phyloP scores from a whole-genome alignment of 768 basidiomycete species.

The Tephrocybe sp. region DNA sequence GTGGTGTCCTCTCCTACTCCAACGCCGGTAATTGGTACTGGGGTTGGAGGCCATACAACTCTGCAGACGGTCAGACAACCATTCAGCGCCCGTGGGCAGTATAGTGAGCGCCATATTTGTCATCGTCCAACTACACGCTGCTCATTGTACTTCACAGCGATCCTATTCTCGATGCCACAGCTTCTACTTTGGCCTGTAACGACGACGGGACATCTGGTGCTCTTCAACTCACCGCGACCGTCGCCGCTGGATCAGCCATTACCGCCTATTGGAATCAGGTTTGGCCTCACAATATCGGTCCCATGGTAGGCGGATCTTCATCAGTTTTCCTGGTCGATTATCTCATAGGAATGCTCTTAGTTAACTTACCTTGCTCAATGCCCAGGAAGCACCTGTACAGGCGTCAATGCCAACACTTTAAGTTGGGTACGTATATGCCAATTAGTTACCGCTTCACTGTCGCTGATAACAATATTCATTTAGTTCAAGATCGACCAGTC shows the following conservation, averaged over 20 bases:
- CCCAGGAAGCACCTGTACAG: constrained; percentile 38
- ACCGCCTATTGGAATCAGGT: constrained; percentile 44
- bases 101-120: constrained; percentile 32
- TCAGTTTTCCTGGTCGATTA: too few relatives aligned
- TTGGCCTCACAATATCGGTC: constrained; percentile 44
- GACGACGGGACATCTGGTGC: constrained; percentile 37
- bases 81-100: constrained; percentile 45
- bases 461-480: background rate
- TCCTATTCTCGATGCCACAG: constrained; percentile 36
- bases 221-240: constrained; percentile 38
- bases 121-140: too few relatives aligned
- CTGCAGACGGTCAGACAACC: constrained; percentile 35
- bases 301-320: constrained; percentile 30
- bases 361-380: constrained; percentile 45
- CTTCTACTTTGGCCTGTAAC: constrained; percentile 40
- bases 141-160: too few relatives aligned
- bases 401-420: constrained; percentile 32
- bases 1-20: constrained; percentile 41
- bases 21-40: constrained; percentile 36
- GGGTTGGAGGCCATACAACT: constrained; percentile 42
- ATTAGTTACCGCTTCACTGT: too few relatives aligned
- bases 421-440: constrained; percentile 35
- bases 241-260: constrained; percentile 38
- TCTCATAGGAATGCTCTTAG: too few relatives aligned
- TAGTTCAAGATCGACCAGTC: constrained; percentile 48